Base-by-base conservation (phyloP, 2,329 filamentous ascomycete genomes). In the Cladosporium colombiae region DNA sequence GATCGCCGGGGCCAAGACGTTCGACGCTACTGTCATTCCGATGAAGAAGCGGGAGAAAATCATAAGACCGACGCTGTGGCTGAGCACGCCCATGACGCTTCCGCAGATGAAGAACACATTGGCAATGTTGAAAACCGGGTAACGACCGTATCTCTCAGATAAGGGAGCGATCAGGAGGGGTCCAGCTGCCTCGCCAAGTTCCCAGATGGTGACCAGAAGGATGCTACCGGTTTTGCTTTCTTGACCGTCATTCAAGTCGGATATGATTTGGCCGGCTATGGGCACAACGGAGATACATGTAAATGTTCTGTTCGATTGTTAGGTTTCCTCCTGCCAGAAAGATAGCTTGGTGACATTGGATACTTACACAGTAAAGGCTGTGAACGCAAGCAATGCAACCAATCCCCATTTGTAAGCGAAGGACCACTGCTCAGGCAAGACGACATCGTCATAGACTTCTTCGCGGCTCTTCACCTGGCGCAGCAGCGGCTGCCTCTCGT, bases 1-100 rank as follows among this genome's bases (percentile, higher is more conserved):
- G 62, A 89, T 86, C 27, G 86, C 85, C 0, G 87, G 87, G 68
- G 84, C 86, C 21, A 90, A 79, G 10, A 89, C 86, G 68, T 88
- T 81, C 4, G 78, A 78, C 23, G 80, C 77, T 5, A 83, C 81
- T 50, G 78, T 76, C 35, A 79, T 69, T 49, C 79, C 79, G 52
- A 81, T 81, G 66, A 84, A 75, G 69, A 79, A 80, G 46, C 81
- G 70, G 0, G 79, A 76, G 10, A 74, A 74, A 59, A 83, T 81
- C 66, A 83, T 75, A 5, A 81, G 64, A 1, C 70, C 65, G 5
- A 76, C 75, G 63, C 71, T 80, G 11, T 77, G 74, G 66, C 79
- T 78, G 33, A 75, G 68, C 2, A 78, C 79, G 16, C 78, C 77
- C 13, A 82, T 67, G 13, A 79, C 65, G 13, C 78, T 79, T 31